These are phyloP conservation scores for Pyrus communis DNA, from an alignment of 306 rosid genomes.

Conservation along the genomic window DNA sequence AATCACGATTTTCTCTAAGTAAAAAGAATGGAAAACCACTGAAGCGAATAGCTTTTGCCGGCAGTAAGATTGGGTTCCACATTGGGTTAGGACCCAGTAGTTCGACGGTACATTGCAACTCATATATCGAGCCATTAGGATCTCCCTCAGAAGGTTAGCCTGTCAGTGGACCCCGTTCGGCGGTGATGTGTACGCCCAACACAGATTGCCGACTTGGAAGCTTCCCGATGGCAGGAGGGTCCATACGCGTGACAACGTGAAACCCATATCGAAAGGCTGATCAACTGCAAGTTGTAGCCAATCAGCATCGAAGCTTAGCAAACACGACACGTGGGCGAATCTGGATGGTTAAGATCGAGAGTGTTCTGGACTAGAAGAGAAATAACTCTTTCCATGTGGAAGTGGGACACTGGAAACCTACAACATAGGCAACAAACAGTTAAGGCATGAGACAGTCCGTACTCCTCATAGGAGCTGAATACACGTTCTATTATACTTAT, in stretches of 20 bases:
- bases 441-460: not conserved
- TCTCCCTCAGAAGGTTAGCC: not conserved
- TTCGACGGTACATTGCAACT: constrained; percentile 30
- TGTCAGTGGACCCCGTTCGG: constrained; percentile 5
- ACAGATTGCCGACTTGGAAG: constrained; percentile 14
- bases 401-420: not conserved
- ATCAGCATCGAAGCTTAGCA: not conserved
- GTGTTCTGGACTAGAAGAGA: constrained; percentile 16
- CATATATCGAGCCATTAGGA: constrained; percentile 6
- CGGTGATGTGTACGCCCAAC: not conserved
- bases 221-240: constrained; percentile 2
- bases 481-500: not conserved
- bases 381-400: not conserved
- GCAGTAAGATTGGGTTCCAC: not conserved
- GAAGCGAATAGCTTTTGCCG: constrained; percentile 16
- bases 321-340: constrained; percentile 28
- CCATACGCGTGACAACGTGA: not conserved
- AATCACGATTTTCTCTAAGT: too few species aligned
- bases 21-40: too few species aligned
- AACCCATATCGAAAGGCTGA: not conserved
- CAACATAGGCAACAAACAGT: not conserved
- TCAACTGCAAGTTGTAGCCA: not conserved
- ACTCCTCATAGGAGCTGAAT: not conserved
- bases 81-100: constrained; percentile 13
- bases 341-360: constrained; percentile 25